Conservation (phyloP, 2,329 filamentous ascomycete species). For the Blumeria graminis region DNA sequence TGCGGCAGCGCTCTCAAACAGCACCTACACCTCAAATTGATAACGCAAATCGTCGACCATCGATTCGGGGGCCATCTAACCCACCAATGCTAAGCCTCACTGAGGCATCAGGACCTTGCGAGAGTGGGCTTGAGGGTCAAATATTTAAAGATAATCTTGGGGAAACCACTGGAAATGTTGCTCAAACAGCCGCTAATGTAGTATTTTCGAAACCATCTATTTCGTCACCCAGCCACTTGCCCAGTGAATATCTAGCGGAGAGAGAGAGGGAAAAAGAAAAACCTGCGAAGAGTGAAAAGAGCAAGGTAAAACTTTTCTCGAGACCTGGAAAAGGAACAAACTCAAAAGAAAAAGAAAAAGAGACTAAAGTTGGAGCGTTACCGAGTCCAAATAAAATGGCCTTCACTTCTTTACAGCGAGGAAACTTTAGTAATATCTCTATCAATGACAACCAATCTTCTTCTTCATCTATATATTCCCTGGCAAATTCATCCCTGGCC, state of each 20-base stretch:
- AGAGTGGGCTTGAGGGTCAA: conserved; percentile 25
- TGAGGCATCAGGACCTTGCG: conserved; percentile 36
- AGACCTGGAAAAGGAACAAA: conserved; percentile 52
- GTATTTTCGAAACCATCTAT: conserved; percentile 35
- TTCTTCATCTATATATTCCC: conserved; percentile 40
- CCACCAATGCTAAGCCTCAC: conserved; percentile 40
- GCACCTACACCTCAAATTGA: conserved; percentile 27
- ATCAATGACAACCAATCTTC: conserved; percentile 31
- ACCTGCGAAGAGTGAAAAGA: conserved; percentile 38
- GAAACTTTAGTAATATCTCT: conserved; percentile 48
- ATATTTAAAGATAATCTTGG: conserved; percentile 35
- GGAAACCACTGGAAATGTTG: conserved; percentile 35
- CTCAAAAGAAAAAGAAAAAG: conserved; percentile 34
- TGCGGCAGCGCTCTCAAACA: conserved; percentile 49
- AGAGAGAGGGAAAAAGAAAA: conserved; percentile 26
- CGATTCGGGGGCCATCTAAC: conserved; percentile 24
- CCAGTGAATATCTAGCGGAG: conserved; percentile 14
- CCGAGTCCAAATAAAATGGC: conserved; percentile 51
- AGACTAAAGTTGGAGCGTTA: conserved; percentile 38
- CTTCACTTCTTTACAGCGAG: conserved; percentile 39
- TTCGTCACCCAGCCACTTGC: conserved; percentile 12
- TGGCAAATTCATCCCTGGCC: conserved; percentile 52
- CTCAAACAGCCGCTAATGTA: conserved; percentile 47
- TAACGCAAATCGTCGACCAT: conserved; percentile 9
- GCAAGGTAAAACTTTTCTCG: conserved; percentile 63